Evolutionary conservation across 352 stramenopile genomes (phyloP).

Genomic region (Globisporangium okanoganense): DNA sequence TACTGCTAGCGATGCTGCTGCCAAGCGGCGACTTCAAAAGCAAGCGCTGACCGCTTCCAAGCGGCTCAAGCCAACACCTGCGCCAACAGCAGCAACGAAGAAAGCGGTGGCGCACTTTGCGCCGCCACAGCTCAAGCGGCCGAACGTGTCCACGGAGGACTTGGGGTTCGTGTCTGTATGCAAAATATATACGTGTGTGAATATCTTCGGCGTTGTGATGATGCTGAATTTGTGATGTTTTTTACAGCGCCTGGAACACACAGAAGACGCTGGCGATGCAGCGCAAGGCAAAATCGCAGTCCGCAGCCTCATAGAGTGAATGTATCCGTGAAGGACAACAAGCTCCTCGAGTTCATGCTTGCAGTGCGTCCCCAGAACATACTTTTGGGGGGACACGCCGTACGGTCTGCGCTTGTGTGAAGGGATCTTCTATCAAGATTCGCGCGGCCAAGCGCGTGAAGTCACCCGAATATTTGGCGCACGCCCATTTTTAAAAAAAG

Average conservation of each 20-base stretch:
- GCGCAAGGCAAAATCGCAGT: slow-evolving; percentile 28
- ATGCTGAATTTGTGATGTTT: not conserved
- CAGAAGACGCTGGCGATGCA: slow-evolving; percentile 52
- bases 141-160: slow-evolving; percentile 74
- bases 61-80: too few relatives aligned
- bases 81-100: slow-evolving; percentile 15
- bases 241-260: slow-evolving; percentile 66
- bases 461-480: too few relatives aligned
- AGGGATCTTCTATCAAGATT: too few relatives aligned
- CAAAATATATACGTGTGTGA: not conserved
- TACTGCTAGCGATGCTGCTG: not conserved
- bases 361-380: too few relatives aligned
- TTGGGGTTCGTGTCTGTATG: slow-evolving; percentile 40
- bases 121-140: slow-evolving; percentile 58
- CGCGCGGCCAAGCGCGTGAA: too few relatives aligned
- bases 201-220: not conserved
- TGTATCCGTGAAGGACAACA: too few relatives aligned
- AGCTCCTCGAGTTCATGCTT: too few relatives aligned
- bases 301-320: too few relatives aligned
- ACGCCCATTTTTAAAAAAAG: too few relatives aligned
- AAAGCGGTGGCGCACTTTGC: slow-evolving; percentile 30
- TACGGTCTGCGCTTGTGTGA: too few relatives aligned
- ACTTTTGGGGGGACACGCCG: too few relatives aligned
- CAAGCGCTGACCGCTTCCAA: slow-evolving; percentile 12
- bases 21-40: slow-evolving; percentile 11